A percentile compares a stretch with the other conserved stretches of the same genome.
Conservation (phyloP, 2,329 filamentous ascomycete species). For the Sclerotinia nivalis region DNA sequence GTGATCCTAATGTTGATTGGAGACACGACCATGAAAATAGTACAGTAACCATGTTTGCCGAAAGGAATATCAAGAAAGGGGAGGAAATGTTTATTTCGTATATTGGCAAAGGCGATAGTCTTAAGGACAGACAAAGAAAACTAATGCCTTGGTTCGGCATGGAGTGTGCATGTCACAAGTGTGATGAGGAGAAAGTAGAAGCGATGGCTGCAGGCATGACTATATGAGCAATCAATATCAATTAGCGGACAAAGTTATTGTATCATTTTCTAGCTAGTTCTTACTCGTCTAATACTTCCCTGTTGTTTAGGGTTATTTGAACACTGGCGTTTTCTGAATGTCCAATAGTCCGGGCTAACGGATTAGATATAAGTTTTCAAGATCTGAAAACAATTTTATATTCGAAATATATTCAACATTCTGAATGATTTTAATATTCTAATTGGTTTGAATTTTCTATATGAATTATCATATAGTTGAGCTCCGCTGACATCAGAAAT, state of each 20-base stretch:
- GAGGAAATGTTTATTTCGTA: constrained; percentile 37
- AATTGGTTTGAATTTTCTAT: background rate
- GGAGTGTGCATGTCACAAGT: constrained; percentile 22
- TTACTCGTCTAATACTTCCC: background rate
- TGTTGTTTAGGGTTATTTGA: background rate
- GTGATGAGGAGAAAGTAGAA: constrained; percentile 12
- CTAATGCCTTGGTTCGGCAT: constrained; percentile 28
- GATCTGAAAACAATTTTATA: background rate
- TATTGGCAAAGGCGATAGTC: constrained; percentile 28
- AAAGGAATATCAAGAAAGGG: constrained; percentile 31
- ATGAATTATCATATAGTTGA: background rate
- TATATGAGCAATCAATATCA: background rate
- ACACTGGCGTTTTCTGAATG: too few species aligned
- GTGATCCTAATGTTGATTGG: constrained; percentile 40
- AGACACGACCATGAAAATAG: constrained; percentile 34
- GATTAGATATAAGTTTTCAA: too few species aligned
- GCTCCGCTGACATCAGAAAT: background rate
- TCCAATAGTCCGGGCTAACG: too few species aligned
- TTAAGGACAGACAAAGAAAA: constrained; percentile 21
- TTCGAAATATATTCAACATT: background rate
- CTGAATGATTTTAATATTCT: background rate
- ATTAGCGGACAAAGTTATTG: background rate
- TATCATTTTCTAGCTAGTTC: background rate
- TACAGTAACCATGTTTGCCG: constrained; percentile 35
- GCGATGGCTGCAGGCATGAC: background rate